These are phyloP conservation scores for Hypoxylon fuscum DNA, from an alignment of 495 filamentous ascomycete species.

Conservation along the genomic window DNA sequence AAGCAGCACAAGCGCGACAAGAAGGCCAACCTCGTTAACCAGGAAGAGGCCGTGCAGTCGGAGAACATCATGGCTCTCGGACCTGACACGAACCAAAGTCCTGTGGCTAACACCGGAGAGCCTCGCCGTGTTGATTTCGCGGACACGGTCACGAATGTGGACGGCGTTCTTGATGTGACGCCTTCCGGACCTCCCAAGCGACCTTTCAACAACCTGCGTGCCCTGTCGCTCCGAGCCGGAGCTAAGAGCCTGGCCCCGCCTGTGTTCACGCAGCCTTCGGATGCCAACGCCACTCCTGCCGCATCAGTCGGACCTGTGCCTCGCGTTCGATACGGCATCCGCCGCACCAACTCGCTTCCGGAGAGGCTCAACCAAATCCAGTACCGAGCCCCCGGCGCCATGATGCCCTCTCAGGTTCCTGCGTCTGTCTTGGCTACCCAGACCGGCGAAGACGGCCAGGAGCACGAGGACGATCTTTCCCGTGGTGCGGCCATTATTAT, in stretches of 20 bases:
- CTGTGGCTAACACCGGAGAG: conserved; percentile 40
- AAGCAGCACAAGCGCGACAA: conserved; percentile 49
- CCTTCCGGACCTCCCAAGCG: conserved; percentile 32
- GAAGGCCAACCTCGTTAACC: conserved; percentile 34
- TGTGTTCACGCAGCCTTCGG: conserved; percentile 52
- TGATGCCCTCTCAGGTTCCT: conserved; percentile 54
- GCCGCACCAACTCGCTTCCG: conserved; percentile 82
- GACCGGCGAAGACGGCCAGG: conserved; percentile 54
- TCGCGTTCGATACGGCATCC: conserved; percentile 67
- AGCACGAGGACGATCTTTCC: conserved; percentile 67
- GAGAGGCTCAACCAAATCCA: conserved; percentile 68
- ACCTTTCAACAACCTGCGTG: conserved; percentile 53
- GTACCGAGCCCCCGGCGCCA: conserved; percentile 49
- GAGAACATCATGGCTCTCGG: conserved; percentile 46
- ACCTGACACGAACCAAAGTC: conserved; percentile 29
- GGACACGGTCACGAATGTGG: conserved; percentile 23
- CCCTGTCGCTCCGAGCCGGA: conserved; percentile 52
- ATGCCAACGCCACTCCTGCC: conserved; percentile 23
- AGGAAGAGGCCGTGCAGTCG: conserved; percentile 36
- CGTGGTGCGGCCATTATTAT: conserved; percentile 77
- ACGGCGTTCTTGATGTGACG: conserved; percentile 46
- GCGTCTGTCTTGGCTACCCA: conserved; percentile 41
- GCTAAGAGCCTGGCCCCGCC: conserved; percentile 56
- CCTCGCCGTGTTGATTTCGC: conserved; percentile 58
- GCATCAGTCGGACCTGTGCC: conserved; percentile 56